A percentile compares a stretch with the other conserved stretches of the same genome.
Evolutionary conservation across 2,329 filamentous ascomycete species (phyloP).

Genomic region (Cladorrhinum sp.): DNA sequence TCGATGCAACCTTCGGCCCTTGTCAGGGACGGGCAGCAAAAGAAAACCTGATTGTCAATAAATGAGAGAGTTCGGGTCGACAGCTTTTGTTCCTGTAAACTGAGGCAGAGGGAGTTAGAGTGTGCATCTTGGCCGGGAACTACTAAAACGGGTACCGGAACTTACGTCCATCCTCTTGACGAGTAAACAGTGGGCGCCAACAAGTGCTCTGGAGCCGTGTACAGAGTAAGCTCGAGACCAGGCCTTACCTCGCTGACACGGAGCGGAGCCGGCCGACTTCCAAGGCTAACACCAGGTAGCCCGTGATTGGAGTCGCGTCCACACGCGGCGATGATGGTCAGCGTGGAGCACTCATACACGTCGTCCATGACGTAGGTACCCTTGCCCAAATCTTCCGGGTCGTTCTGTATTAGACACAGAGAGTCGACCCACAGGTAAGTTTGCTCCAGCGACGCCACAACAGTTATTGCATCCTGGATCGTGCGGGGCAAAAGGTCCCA

Average conservation of each 20-base stretch:
- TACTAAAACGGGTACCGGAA: neutral
- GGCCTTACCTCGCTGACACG: neutral
- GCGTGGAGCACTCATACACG: neutral
- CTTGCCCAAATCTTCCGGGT: neutral
- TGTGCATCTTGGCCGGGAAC: too few species aligned
- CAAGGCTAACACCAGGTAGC: neutral
- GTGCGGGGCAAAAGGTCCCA: neutral
- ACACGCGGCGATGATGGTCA: neutral
- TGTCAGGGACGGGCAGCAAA: neutral
- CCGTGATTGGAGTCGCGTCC: neutral
- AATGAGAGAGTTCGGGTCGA: neutral
- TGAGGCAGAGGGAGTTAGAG: too few species aligned
- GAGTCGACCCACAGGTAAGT: constrained; percentile 10
- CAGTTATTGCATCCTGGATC: neutral
- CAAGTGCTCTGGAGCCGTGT: neutral
- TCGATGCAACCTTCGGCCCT: neutral
- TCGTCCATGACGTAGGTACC: constrained; percentile 1
- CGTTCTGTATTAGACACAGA: constrained; percentile 2
- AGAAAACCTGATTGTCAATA: neutral
- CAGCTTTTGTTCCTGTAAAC: neutral
- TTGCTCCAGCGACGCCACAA: neutral
- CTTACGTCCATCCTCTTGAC: constrained; percentile 10
- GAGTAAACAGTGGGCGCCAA: neutral
- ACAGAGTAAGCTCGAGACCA: neutral
- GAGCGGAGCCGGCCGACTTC: neutral